These are phyloP conservation scores for Apiospora phragmitis DNA, from an alignment of 2,329 filamentous ascomycete species.

Conservation along the genomic window DNA sequence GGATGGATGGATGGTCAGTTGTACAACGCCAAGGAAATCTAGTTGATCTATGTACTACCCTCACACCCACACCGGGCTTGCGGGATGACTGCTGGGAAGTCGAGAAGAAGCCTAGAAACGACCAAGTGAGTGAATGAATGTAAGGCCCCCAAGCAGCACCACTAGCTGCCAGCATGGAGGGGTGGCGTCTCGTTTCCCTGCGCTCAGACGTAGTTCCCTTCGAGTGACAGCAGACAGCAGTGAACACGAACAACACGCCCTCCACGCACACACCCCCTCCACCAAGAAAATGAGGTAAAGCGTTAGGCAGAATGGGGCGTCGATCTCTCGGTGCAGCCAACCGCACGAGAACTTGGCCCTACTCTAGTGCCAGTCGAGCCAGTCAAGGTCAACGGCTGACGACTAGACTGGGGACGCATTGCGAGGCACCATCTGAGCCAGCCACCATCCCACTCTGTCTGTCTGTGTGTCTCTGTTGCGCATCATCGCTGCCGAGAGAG, in stretches of 20 bases:
- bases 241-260: slow-evolving; percentile 1
- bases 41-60: background rate
- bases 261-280: background rate
- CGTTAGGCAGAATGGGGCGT: slow-evolving; percentile 6
- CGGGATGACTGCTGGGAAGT: background rate
- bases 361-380: background rate
- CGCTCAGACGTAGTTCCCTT: background rate
- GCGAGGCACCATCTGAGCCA: slow-evolving; percentile 1
- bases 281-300: background rate
- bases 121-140: background rate
- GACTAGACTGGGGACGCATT: background rate
- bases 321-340: slow-evolving; percentile 2
- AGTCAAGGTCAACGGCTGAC: slow-evolving; percentile 4
- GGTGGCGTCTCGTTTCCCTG: background rate
- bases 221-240: background rate
- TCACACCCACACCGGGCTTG: background rate
- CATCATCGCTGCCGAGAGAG: background rate
- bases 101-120: background rate
- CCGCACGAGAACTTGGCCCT: slow-evolving; percentile 1
- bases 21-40: background rate
- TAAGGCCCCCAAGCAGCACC: background rate
- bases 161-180: background rate
- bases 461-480: background rate
- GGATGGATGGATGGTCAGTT: background rate
- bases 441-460: background rate